phyloP scores from a whole-genome alignment of 345 rosid species.

The Pseudoturritis turrita region DNA sequence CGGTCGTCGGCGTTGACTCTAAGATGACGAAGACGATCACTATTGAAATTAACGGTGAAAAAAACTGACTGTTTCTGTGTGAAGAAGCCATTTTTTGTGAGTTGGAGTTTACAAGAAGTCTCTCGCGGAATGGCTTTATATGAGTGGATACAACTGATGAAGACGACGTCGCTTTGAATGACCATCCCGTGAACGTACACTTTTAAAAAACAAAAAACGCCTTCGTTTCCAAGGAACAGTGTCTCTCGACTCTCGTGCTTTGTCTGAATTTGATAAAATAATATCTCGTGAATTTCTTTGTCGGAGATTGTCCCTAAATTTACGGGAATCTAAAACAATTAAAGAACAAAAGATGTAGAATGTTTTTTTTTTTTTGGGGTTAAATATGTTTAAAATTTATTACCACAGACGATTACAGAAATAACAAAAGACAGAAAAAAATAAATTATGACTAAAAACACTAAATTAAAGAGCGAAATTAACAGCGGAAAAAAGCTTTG shows the following conservation, averaged over 20 bases:
- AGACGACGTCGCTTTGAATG: not conserved
- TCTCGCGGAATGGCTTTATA: not conserved
- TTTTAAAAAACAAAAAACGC: not conserved
- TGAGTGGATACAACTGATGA: not conserved
- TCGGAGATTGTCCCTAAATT: constrained; percentile 30
- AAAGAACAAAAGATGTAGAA: too few relatives aligned
- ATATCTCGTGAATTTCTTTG: constrained; percentile 30
- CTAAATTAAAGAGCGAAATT: too few relatives aligned
- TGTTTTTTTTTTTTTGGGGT: too few relatives aligned
- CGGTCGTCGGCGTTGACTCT: not conserved
- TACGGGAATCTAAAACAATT: constrained; percentile 5
- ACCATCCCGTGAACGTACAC: not conserved
- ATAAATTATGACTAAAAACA: too few relatives aligned
- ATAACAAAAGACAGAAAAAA: too few relatives aligned
- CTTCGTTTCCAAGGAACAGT: constrained; percentile 16
- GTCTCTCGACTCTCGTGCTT: constrained; percentile 20
- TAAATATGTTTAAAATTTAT: too few relatives aligned
- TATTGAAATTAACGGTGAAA: constrained; percentile 16
- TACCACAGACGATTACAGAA: too few relatives aligned
- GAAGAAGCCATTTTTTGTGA: constrained; percentile 1
- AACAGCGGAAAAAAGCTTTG: too few relatives aligned
- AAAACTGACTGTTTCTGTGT: not conserved
- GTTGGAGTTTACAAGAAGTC: not conserved
- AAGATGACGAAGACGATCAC: constrained; percentile 1
- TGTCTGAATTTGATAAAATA: constrained; percentile 10